Evolutionary conservation across 345 rosid species (phyloP), one percentile per base, ranked within the genome.

Genomic region (Rubroshorea leprosula): DNA sequence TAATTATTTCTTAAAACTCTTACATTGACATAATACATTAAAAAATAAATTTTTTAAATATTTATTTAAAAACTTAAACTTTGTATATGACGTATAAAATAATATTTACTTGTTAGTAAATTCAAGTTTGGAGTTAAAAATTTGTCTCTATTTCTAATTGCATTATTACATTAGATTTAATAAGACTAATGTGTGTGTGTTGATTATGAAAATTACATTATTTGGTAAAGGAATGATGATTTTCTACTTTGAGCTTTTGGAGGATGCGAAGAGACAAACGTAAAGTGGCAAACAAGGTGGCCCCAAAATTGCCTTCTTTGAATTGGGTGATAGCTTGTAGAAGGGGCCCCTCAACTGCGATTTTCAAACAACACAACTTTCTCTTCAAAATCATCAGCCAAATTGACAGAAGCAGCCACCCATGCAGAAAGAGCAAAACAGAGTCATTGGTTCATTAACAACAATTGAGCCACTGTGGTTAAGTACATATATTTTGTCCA

Each of bases 301-400:
- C 14, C 47, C 47, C 47, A 44, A 10, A n/a, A 44, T n/a, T 44
- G 47, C 17, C 16, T 9, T 44, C 47, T 44, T 44, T 44, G 10
- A 44, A 44, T 44, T 44, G 47, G 47, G 16, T 14, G 47, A n/a
- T 35, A 44, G 47, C 47, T 44, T 44, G 47, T 44, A 44, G 47
- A 44, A 44, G 47, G 47, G 47, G 12, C 41, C 41, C 41, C 47
- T 5, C 16, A 44, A 10, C 17, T 7, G 17, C 1, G 2, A 1
- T 2, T 13, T 44, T 44, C 18, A 44, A 44, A 13, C n/a, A 44
- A 44, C 14, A 41, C 2, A 41, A 41, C 9, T 41, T 41, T 14
- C 16, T 11, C 16, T 44, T 44, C 47, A 6, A 44, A 44, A 13
- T 16, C 41, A 35, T 35, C 9, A 44, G 16, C 18, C 47, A 44